phyloP scores from a whole-genome alignment of 208 protist species.

The Kentomonas sorsogonicus region DNA sequence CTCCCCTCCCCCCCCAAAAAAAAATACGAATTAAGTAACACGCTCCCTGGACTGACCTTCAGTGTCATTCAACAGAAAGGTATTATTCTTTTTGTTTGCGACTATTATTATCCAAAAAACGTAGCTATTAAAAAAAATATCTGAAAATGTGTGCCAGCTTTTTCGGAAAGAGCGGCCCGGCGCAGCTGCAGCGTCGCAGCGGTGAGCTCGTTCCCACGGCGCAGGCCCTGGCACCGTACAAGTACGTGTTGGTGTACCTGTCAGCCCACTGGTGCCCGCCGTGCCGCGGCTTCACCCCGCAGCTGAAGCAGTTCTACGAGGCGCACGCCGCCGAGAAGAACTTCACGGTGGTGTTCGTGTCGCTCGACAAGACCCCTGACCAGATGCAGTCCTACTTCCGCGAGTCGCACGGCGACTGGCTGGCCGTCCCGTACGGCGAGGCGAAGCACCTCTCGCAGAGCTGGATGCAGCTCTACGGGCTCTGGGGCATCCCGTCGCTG shows the following conservation, averaged over 20 bases:
- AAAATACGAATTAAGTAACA: too few species aligned
- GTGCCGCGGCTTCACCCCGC: conserved; percentile 66
- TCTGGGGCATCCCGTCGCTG: conserved; percentile 34
- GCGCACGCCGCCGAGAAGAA: conserved; percentile 26
- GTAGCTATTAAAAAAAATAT: too few species aligned
- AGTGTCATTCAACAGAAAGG: too few species aligned
- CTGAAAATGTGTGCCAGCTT: too few species aligned
- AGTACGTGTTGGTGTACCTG: conserved; percentile 72
- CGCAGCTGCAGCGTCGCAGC: too few species aligned
- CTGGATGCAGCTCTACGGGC: conserved; percentile 14
- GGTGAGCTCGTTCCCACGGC: conserved; percentile 37
- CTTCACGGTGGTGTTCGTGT: conserved; percentile 75
- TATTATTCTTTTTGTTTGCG: too few species aligned
- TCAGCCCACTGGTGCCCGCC: conserved; percentile 82
- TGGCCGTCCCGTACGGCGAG: conserved; percentile 33
- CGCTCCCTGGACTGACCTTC: too few species aligned
- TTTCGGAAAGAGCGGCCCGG: too few species aligned
- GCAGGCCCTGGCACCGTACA: conserved; percentile 34
- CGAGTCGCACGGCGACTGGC: conserved; percentile 41
- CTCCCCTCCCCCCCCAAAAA: too few species aligned
- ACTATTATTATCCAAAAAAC: too few species aligned
- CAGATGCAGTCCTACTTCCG: conserved; percentile 44
- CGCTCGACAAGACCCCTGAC: conserved; percentile 31
- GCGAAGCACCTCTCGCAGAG: conserved; percentile 13
- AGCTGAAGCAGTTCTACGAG: conserved; percentile 51